Evolutionary conservation across 2,329 filamentous ascomycete species (phyloP).

Genomic region (Ascochyta pisi): DNA sequence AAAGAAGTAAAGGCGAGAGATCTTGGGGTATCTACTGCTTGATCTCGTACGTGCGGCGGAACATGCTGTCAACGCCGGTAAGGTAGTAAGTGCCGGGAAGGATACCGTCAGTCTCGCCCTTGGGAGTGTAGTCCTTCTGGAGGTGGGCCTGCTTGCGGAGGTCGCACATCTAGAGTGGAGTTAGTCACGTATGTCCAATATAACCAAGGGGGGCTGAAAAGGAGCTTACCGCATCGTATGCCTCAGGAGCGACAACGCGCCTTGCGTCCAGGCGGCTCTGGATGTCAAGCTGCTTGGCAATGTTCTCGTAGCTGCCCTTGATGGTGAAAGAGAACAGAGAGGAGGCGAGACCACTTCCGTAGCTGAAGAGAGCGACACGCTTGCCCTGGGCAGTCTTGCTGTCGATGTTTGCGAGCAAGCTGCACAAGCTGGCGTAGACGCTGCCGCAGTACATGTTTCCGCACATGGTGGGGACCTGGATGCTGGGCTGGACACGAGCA

Average conservation of each 20-base stretch:
- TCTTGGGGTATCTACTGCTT: slow-evolving; percentile 51
- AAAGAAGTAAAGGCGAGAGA: slow-evolving; percentile 31
- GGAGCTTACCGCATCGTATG: slow-evolving; percentile 55
- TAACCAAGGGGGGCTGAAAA: slow-evolving; percentile 17
- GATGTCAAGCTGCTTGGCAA: slow-evolving; percentile 57
- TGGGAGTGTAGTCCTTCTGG: slow-evolving; percentile 58
- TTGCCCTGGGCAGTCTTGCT: slow-evolving; percentile 57
- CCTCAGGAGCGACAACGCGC: slow-evolving; percentile 55
- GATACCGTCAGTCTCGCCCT: slow-evolving; percentile 53
- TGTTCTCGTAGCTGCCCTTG: slow-evolving; percentile 55
- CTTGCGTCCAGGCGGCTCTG: slow-evolving; percentile 55
- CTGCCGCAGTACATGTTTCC: slow-evolving; percentile 64
- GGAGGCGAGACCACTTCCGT: slow-evolving; percentile 59
- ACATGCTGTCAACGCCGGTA: slow-evolving; percentile 59
- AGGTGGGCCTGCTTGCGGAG: slow-evolving; percentile 59
- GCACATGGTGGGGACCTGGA: slow-evolving; percentile 60
- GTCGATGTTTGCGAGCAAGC: slow-evolving; percentile 55
- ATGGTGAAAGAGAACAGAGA: slow-evolving; percentile 60
- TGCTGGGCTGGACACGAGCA: slow-evolving; percentile 57
- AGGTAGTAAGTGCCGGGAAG: slow-evolving; percentile 60
- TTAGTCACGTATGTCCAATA: slow-evolving; percentile 34
- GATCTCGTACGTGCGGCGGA: slow-evolving; percentile 58
- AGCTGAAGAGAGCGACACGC: slow-evolving; percentile 60
- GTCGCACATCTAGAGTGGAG: slow-evolving; percentile 55
- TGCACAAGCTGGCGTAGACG: slow-evolving; percentile 59